These are phyloP conservation scores for Pestalotiopsis sp. DNA, from an alignment of 2,329 filamentous ascomycete species.

Conservation along the genomic window DNA sequence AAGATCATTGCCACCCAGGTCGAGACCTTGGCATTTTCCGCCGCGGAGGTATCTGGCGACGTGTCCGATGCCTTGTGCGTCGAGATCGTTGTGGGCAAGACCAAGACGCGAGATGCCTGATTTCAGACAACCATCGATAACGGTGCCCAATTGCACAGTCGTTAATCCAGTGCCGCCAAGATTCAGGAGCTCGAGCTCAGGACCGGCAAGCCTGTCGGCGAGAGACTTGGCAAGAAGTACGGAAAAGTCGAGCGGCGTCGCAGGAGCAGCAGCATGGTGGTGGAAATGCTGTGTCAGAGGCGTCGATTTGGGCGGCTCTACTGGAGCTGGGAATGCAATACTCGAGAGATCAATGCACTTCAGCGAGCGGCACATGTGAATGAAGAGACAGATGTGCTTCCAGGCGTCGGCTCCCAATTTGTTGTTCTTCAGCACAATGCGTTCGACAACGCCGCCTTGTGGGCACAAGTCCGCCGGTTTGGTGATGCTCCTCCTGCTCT, in stretches of 20 bases:
- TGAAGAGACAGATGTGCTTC: slow-evolving; percentile 87
- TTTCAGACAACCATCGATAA: slow-evolving; percentile 82
- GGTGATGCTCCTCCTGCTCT: slow-evolving; percentile 48
- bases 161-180: slow-evolving; percentile 78
- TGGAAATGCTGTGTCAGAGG: slow-evolving; percentile 26
- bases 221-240: slow-evolving; percentile 75
- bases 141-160: slow-evolving; percentile 69
- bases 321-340: slow-evolving; percentile 68
- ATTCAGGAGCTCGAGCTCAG: slow-evolving; percentile 79
- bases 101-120: slow-evolving; percentile 80
- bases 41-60: slow-evolving; percentile 76
- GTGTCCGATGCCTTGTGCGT: slow-evolving; percentile 73
- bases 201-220: slow-evolving; percentile 74
- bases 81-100: slow-evolving; percentile 80
- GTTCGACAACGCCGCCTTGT: slow-evolving; percentile 78
- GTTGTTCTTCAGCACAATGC: slow-evolving; percentile 88
- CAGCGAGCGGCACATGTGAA: slow-evolving; percentile 86
- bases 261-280: slow-evolving; percentile 32
- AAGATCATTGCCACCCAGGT: slow-evolving; percentile 83
- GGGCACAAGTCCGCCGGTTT: slow-evolving; percentile 42
- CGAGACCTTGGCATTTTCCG: slow-evolving; percentile 82
- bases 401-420: slow-evolving; percentile 87
- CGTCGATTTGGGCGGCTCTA: slow-evolving; percentile 23
- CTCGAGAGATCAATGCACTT: slow-evolving; percentile 86
- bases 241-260: slow-evolving; percentile 54